Percentiles rank a stretch among this genome's conserved stretches.
Evolutionary conservation across 2,329 filamentous ascomycete genomes (phyloP).

Genomic region (Cladosporium sphaerospermum): DNA sequence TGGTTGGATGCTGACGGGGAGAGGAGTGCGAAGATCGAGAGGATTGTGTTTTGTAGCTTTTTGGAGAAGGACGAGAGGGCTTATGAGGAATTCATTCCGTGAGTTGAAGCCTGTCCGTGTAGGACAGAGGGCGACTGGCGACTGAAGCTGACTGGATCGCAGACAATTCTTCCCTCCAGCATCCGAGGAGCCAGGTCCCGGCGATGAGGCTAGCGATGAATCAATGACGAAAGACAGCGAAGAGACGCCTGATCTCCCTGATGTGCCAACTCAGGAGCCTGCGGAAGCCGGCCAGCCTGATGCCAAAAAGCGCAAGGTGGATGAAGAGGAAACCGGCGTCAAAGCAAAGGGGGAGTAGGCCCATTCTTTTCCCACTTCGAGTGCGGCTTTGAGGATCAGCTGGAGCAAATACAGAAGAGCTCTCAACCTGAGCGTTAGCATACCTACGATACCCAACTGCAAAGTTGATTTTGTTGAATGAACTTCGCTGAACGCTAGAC

Average conservation of each 20-base stretch:
- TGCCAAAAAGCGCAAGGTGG: conserved; percentile 43
- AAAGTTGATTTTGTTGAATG: not conserved
- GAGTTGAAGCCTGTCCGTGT: conserved; percentile 36
- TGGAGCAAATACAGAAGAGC: not conserved
- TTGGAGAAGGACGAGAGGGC: conserved; percentile 67
- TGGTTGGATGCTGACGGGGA: conserved; percentile 46
- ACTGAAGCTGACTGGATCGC: not conserved
- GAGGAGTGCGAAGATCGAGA: conserved; percentile 50
- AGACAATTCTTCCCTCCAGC: conserved; percentile 34
- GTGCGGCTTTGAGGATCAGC: not conserved
- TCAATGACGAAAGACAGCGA: conserved; percentile 25
- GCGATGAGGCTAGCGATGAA: not conserved
- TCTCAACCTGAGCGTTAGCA: not conserved
- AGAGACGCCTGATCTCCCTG: conserved; percentile 39
- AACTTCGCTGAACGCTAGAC: too few relatives aligned
- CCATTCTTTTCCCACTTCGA: not conserved
- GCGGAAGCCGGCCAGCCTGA: conserved; percentile 38
- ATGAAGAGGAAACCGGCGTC: not conserved
- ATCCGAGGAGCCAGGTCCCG: conserved; percentile 6
- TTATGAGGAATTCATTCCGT: conserved; percentile 70
- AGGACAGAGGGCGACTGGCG: too few relatives aligned
- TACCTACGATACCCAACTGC: conserved; percentile 4
- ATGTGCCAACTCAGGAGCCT: conserved; percentile 44
- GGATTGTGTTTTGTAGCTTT: conserved; percentile 82
- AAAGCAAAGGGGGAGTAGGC: not conserved